A percentile compares a stretch with the other conserved stretches of the same genome.
phyloP scores from a whole-genome alignment of 768 basidiomycete genomes.

The Postia placenta region DNA sequence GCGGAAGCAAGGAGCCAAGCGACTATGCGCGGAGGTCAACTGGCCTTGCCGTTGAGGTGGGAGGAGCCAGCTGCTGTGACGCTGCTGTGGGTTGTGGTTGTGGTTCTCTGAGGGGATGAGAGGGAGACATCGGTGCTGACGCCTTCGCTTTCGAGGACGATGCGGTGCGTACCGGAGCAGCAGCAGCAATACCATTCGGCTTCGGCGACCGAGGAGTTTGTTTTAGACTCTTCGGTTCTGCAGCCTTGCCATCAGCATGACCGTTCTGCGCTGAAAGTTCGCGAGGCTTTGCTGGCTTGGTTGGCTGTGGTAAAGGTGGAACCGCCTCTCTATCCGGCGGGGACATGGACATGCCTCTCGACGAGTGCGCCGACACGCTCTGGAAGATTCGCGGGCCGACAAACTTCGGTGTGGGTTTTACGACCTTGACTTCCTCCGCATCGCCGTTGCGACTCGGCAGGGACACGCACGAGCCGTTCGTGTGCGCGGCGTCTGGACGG shows the following conservation, averaged over 20 bases:
- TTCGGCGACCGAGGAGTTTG: not conserved
- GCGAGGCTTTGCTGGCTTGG: not conserved
- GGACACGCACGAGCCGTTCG: conserved; percentile 20
- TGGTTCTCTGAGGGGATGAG: conserved; percentile 10
- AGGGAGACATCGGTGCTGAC: conserved; percentile 3
- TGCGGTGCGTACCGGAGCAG: conserved; percentile 3
- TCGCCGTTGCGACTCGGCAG: not conserved
- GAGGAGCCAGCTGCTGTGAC: conserved; percentile 5
- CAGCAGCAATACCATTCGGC: not conserved
- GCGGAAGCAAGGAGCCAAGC: not conserved
- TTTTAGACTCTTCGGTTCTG: not conserved
- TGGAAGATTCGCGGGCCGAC: conserved; percentile 15
- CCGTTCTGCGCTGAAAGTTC: not conserved
- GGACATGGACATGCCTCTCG: conserved; percentile 13
- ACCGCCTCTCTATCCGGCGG: conserved; percentile 9
- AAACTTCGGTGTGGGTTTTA: not conserved
- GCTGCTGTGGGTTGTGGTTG: conserved; percentile 3
- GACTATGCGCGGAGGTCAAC: conserved; percentile 24
- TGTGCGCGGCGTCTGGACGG: conserved; percentile 36
- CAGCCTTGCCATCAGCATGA: not conserved
- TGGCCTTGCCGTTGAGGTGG: conserved; percentile 6
- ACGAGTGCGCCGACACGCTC: conserved; percentile 15
- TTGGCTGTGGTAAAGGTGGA: not conserved
- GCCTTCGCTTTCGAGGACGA: not conserved
- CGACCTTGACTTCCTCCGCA: not conserved